phyloP scores from a whole-genome alignment of 257 asterid species.

The Buddleja alternifolia region DNA sequence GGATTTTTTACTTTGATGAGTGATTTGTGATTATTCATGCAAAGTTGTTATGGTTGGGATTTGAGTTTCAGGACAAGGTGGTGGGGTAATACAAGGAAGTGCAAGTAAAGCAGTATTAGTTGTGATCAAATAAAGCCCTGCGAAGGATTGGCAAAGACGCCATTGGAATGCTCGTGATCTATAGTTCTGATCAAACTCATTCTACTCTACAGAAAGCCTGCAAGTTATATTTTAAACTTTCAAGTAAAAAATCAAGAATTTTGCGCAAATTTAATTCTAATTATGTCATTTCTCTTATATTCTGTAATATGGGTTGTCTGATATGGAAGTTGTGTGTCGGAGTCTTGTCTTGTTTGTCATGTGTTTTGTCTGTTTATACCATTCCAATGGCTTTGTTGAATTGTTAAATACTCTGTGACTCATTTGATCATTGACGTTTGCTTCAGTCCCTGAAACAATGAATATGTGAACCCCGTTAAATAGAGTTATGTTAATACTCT shows the following conservation, averaged over 20 bases:
- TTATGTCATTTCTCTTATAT: conserved; percentile 5
- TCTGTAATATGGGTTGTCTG: too few species aligned
- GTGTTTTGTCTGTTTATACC: too few species aligned
- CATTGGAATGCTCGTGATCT: conserved; percentile 71
- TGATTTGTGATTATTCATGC: background rate
- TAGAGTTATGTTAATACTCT: too few species aligned
- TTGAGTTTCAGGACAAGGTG: conserved; percentile 69
- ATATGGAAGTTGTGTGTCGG: too few species aligned
- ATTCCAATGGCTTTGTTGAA: too few species aligned
- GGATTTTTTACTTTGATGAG: conserved; percentile 2
- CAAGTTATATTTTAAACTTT: conserved; percentile 56
- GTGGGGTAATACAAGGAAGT: conserved; percentile 93
- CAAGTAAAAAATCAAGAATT: background rate
- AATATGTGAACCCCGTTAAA: too few species aligned
- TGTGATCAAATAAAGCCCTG: conserved; percentile 68
- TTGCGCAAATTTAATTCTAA: background rate
- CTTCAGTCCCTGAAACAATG: too few species aligned
- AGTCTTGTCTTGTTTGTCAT: too few species aligned
- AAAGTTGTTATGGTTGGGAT: conserved; percentile 31
- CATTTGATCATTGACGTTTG: too few species aligned
- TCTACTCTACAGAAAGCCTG: conserved; percentile 80
- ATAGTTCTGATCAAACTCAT: conserved; percentile 89
- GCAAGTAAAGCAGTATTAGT: conserved; percentile 94
- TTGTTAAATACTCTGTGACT: too few species aligned
- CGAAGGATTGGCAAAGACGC: conserved; percentile 71